Base-by-base conservation (phyloP, 2,329 filamentous ascomycete species). In the Fusarium sp. region DNA sequence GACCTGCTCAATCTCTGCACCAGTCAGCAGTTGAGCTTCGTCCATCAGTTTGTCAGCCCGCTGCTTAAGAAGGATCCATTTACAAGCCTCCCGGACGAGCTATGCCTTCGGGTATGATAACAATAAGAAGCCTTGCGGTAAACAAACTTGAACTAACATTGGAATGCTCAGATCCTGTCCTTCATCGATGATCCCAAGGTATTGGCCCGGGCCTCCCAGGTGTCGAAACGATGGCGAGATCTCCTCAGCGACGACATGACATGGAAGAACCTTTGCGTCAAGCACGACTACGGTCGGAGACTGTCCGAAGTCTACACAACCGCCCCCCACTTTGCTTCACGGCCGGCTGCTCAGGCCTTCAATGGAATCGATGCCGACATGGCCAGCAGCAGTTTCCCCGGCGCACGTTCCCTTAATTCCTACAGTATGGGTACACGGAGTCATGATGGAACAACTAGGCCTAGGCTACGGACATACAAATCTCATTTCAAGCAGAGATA, bases 401-500 rank as follows among this genome's bases (percentile, higher is more conserved):
- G 85, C 22, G 84, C 84, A 8, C 78, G 84, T 33, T 82, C 85
- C 27, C 77, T 80, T 27, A 81, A 78, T 25, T 79, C 78, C 20
- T 81, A 85, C 50, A 73, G 82, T 69, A 79, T 81, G 16, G 79
- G 82, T 74, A 82, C 88, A 74, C 88, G 88, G 65, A 91, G 88
- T 76, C 87, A 91, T 27, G 91, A 93, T 67, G 88, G 87, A 18
- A 76, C 78, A 72, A 81, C 75, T 69, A 72, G 81, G 73, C 85
- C 91, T 82, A 93, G 92, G 76, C 88, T 94, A 31, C 92, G 92
- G 76, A 96, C 95, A 2, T 98, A 98, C 85, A 95, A 97, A 79
- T 97, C 94, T 6, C 96, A 98, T 83, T 99, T 99, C 86, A 98
- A 98, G 83, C 95, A 98, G 81, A 90, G 95, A 79, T 98, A 98